Evolutionary conservation across 305 asterid genomes (phyloP), one percentile per base, ranked within the genome.

Genomic region (Rubia peregrina): DNA sequence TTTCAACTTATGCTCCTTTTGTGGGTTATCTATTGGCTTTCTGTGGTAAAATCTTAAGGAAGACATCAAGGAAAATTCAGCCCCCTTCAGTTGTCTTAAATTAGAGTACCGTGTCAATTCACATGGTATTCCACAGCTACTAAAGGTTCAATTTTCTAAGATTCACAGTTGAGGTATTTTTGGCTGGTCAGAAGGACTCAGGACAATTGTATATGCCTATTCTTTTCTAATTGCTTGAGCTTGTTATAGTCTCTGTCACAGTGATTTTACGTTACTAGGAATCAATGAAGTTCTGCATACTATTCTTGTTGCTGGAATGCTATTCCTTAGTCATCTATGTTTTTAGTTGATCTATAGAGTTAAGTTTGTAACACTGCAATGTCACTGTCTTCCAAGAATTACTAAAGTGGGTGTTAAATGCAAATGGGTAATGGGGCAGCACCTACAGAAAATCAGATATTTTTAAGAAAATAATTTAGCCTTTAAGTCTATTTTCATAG

Each of bases 231-330:
- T 68, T 33, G 33, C 62, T 21, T 14, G 30, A 16, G 22, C 33
- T 68, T 68, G 30, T 51, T 49, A 41, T 26, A 42, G 26, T n/a
- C 61, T 46, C 61, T 26, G 51, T 30, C 61, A 67, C 33, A 30
- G 33, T 30, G 3, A 1, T 33, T 62, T 62, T 62, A 62, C 24
- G 5, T 64, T 19, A 38, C 14, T 21, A 7, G n/a, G 26, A 63
- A 17, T 33, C 12, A n/a, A n/a, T 24, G 14, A 51, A 51, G 33
- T 67, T 33, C 43, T 26, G 30, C n/a, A 14, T 8, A 12, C 42
- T 61, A 33, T 62, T 62, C 4, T 64, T 64, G 14, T 64, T 38
- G 16, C 51, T 64, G 68, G 51, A 24, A 41, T 63, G 67, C n/a
- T 21, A 14, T 30, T 33, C 21, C 44, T 33, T 33, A 33, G 9